Base-by-base conservation (phyloP, 306 rosid genomes). In the Urtica urens region DNA sequence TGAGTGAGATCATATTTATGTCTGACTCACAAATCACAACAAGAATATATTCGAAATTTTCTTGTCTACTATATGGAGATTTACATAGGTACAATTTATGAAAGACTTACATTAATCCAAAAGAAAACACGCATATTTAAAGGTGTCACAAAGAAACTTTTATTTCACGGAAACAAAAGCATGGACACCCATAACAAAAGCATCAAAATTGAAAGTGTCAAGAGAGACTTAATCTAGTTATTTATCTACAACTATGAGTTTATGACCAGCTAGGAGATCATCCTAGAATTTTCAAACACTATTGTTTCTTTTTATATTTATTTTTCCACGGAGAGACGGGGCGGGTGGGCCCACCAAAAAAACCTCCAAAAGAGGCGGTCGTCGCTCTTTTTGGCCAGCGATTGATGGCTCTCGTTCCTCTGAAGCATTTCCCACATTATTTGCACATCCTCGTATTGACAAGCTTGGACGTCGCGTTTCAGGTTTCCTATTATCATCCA, bases 371-470 rank as follows among this genome's bases (percentile, higher is more conserved):
- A 30, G 1, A 39, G 38, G 23, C 57, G 48, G 63, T 60, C 75
- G 44, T 66, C 77, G 57, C 43, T 46, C 46, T 47, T 69, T n/a
- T n/a, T n/a, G 25, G 5, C 53, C 0, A 70, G 46, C 34, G 30
- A 46, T 0, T 26, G 22, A 56, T 80, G 72, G 8, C 69, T 50
- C 52, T 81, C 81, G 11, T 58, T 76, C 66, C 68, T 63, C 35
- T 70, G 70, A 58, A 83, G 72, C 60, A 88, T 88, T 57, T 78
- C 85, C 96, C 96, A 88, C 96, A 83, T 80, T 53, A 83, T 81
- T 11, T 55, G 86, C 68, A 88, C 83, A 49, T 88, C 96, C 19
- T 78, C 80, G 22, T 88, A 78, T 45, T 83, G 75, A 31, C 93
- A 80, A 5, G 81, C 63, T 46, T 61, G 74, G 59, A 88, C 81